Evolutionary conservation across 2,329 filamentous ascomycete genomes (phyloP).

Genomic region (Aspergillus flavus): DNA sequence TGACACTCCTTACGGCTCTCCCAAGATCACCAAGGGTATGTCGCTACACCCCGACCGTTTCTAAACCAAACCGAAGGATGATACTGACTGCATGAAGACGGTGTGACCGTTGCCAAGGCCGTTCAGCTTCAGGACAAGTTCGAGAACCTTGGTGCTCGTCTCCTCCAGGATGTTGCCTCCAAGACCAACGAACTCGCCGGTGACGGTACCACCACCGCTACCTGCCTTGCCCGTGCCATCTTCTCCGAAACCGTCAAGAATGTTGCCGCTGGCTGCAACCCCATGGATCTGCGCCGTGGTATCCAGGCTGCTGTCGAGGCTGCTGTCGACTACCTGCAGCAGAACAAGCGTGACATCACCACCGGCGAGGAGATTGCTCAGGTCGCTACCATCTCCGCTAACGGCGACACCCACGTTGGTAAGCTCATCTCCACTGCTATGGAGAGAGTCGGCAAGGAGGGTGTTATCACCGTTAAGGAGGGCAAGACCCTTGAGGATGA

Average conservation of each 20-base stretch:
- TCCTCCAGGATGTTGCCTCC: constrained; percentile 96
- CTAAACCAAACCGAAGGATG: background rate
- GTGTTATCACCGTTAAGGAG: constrained; percentile 99
- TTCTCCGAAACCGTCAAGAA: constrained; percentile 99
- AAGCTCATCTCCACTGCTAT: constrained; percentile 96
- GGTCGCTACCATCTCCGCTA: constrained; percentile 97
- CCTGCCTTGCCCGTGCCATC: constrained; percentile 94
- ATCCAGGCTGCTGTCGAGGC: constrained; percentile 95
- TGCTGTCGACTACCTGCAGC: constrained; percentile 89
- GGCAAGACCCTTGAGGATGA: constrained; percentile 98
- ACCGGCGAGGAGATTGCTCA: constrained; percentile 96
- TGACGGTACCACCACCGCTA: constrained; percentile 98
- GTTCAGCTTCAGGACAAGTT: constrained; percentile 97
- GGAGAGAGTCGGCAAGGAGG: constrained; percentile 99
- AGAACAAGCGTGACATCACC: constrained; percentile 97
- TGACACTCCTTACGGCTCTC: constrained; percentile 96
- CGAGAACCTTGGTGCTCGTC: constrained; percentile 95
- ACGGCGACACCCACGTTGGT: constrained; percentile 93
- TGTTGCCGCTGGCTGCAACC: constrained; percentile 98
- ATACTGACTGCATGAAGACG: constrained; percentile 59
- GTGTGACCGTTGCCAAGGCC: constrained; percentile 86
- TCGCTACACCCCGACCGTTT: constrained; percentile 16
- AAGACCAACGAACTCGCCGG: constrained; percentile 99
- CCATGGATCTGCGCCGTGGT: constrained; percentile 96
- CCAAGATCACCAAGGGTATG: constrained; percentile 99